Evolutionary conservation across 2,329 filamentous ascomycete genomes (phyloP).

Genomic region (Trichoderma afroharzianum): DNA sequence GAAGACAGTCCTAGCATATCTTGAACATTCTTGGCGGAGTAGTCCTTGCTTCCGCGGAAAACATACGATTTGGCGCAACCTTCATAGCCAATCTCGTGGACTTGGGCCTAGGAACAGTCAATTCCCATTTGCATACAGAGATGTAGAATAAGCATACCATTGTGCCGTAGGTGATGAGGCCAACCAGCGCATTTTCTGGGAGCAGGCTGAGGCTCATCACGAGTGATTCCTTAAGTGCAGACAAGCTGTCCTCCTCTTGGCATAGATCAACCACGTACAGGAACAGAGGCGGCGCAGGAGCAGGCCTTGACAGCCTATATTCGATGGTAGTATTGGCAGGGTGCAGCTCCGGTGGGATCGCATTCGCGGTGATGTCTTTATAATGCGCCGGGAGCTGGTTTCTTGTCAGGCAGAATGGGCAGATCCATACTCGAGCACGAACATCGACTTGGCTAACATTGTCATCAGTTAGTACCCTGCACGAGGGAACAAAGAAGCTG

Average conservation of each 20-base stretch:
- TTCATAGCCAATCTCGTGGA: constrained; percentile 96
- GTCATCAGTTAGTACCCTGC: neutral
- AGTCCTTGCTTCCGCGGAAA: constrained; percentile 96
- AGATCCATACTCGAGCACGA: constrained; percentile 81
- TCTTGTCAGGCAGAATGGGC: constrained; percentile 80
- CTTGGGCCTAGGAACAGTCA: constrained; percentile 65
- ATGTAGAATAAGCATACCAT: constrained; percentile 58
- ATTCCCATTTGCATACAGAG: neutral
- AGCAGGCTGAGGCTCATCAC: constrained; percentile 81
- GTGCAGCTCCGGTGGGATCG: constrained; percentile 79
- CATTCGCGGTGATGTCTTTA: constrained; percentile 82
- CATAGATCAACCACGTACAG: constrained; percentile 85
- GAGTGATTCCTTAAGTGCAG: constrained; percentile 79
- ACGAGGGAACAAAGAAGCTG: neutral
- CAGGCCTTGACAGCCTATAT: constrained; percentile 75
- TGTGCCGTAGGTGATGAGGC: constrained; percentile 83
- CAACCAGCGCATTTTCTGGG: constrained; percentile 76
- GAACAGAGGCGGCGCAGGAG: constrained; percentile 83
- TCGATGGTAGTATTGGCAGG: constrained; percentile 85
- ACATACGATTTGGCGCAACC: constrained; percentile 99
- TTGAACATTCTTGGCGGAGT: constrained; percentile 97
- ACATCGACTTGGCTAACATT: constrained; percentile 70
- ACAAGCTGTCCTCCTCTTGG: constrained; percentile 81
- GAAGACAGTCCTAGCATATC: constrained; percentile 90
- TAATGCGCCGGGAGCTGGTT: constrained; percentile 82